Percentiles rank a stretch among this genome's conserved stretches.
Conservation (phyloP, 2,329 filamentous ascomycete species). For the Diplodia sapinea region DNA sequence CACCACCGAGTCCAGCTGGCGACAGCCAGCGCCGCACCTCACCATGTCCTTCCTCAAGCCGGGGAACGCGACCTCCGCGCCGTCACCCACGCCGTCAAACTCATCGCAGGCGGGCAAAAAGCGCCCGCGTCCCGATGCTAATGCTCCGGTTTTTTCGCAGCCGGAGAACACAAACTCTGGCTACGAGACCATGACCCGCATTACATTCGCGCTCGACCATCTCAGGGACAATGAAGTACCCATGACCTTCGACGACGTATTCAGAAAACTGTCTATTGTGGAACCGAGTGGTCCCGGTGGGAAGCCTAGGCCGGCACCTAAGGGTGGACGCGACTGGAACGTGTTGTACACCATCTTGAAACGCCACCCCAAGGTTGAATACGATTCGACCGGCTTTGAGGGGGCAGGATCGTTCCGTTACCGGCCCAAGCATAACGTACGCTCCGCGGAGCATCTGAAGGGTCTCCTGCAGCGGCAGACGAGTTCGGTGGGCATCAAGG, state of each 20-base stretch:
- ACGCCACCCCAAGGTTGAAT: conserved; percentile 67
- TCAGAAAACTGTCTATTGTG: conserved; percentile 77
- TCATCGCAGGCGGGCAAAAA: conserved; percentile 51
- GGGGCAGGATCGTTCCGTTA: conserved; percentile 81
- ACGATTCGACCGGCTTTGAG: conserved; percentile 63
- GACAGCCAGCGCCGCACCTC: conserved; percentile 27
- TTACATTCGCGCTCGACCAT: conserved; percentile 84
- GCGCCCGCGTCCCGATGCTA: conserved; percentile 63
- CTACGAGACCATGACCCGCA: conserved; percentile 81
- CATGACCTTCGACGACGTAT: conserved; percentile 74
- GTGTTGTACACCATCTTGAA: conserved; percentile 70
- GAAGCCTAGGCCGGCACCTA: conserved; percentile 53
- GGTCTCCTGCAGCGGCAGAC: conserved; percentile 80
- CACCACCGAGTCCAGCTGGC: not conserved
- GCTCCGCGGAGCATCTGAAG: conserved; percentile 76
- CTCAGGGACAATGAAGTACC: conserved; percentile 56
- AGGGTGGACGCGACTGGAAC: conserved; percentile 25
- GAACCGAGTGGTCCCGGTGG: conserved; percentile 60
- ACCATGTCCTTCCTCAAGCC: conserved; percentile 46
- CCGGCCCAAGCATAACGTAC: conserved; percentile 82
- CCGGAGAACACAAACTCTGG: conserved; percentile 77
- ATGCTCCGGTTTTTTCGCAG: conserved; percentile 71
- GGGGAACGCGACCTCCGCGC: conserved; percentile 53
- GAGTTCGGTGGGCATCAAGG: conserved; percentile 78
- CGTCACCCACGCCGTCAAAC: conserved; percentile 64